Evolutionary conservation across 495 filamentous ascomycete genomes (phyloP).

Genomic region (Neurospora sp.): DNA sequence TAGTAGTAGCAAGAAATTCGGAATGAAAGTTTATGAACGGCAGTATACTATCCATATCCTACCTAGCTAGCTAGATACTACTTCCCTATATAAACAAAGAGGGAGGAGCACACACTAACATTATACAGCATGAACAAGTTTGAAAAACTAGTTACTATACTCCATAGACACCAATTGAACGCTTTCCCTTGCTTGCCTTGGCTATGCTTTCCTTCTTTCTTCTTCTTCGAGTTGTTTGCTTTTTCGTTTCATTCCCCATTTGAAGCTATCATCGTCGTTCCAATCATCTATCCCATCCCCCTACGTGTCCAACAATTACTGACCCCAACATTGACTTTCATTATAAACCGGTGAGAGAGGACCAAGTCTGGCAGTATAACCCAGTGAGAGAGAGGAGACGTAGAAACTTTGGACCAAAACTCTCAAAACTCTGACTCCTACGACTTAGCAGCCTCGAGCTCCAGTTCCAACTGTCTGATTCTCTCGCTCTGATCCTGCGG

Average conservation of each 20-base stretch:
- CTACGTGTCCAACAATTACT: not conserved
- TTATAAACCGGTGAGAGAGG: not conserved
- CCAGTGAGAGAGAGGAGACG: not conserved
- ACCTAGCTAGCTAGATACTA: not conserved
- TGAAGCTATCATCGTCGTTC: slow-evolving; percentile 2
- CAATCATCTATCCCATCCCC: not conserved
- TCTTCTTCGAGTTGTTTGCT: not conserved
- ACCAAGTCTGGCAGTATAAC: not conserved
- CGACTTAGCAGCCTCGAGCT: slow-evolving; percentile 46
- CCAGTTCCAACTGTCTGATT: slow-evolving; percentile 58
- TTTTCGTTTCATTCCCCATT: not conserved
- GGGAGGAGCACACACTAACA: not conserved
- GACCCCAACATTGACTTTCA: not conserved
- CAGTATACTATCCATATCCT: not conserved
- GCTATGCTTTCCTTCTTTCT: not conserved
- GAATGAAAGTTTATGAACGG: not conserved
- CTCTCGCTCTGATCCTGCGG: slow-evolving; percentile 55
- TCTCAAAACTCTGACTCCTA: slow-evolving; percentile 7
- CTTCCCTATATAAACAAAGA: not conserved
- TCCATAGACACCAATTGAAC: not conserved
- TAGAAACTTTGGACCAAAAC: not conserved
- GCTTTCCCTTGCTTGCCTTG: not conserved
- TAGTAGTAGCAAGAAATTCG: not conserved
- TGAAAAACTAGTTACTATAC: not conserved
- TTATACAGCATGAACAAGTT: not conserved